Percentiles rank a stretch among this genome's conserved stretches.
Conservation (phyloP, 2,329 filamentous ascomycete genomes). For the Fusarium sp. region DNA sequence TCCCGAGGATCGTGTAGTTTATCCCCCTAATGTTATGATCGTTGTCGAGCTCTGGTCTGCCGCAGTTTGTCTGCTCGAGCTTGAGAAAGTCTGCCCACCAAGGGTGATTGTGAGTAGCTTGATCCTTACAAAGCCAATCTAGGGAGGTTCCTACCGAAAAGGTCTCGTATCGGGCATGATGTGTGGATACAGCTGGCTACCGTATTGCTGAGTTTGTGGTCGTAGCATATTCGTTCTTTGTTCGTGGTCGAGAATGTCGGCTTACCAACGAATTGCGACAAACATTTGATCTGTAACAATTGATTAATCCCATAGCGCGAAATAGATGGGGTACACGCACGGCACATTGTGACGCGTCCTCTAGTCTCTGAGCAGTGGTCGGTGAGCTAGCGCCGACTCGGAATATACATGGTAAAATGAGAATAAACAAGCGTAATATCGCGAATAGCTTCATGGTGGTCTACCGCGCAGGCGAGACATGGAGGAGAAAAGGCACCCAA, state of each 20-base stretch:
- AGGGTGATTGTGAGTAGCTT: neutral
- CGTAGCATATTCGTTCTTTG: neutral
- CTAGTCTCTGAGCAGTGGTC: neutral
- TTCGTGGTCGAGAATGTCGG: neutral
- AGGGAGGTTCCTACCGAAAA: neutral
- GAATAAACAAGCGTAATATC: neutral
- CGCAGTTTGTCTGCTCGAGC: neutral
- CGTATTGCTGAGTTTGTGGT: neutral
- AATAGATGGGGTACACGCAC: fast-evolving
- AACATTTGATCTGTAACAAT: neutral
- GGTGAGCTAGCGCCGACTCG: neutral
- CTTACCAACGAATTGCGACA: neutral
- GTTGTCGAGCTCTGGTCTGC: neutral
- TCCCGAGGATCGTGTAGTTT: neutral
- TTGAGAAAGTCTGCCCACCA: neutral
- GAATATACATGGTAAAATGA: neutral
- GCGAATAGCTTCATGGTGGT: neutral
- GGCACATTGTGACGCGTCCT: neutral
- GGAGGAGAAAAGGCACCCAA: neutral
- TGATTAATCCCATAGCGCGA: neutral
- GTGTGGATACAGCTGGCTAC: neutral
- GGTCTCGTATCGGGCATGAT: neutral
- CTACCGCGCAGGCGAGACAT: neutral
- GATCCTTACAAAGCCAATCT: fast-evolving
- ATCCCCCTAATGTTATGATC: neutral